Percentiles rank a stretch among this genome's conserved stretches.
Conservation (phyloP, 352 stramenopile genomes). For the Phytopythium montanum region DNA sequence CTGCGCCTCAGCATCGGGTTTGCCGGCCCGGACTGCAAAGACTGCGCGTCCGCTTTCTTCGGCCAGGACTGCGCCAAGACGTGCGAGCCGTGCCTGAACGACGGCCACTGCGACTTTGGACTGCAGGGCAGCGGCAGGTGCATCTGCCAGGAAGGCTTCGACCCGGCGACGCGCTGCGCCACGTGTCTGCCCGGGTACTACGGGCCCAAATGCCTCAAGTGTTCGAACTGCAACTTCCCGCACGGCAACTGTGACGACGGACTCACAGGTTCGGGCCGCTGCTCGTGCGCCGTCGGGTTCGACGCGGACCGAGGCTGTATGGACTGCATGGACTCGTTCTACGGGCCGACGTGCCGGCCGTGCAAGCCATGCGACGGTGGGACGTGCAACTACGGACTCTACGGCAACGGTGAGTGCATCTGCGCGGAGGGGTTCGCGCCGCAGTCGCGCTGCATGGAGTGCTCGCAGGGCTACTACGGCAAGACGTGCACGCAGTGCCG, state of each 20-base stretch:
- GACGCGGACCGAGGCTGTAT: conserved; percentile 68
- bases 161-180: conserved; percentile 66
- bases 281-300: conserved; percentile 83
- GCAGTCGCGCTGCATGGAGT: conserved; percentile 74
- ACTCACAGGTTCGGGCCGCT: conserved; percentile 69
- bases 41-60: conserved; percentile 62
- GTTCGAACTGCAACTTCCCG: conserved; percentile 79
- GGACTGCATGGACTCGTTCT: conserved; percentile 86
- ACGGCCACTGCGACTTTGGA: conserved; percentile 65
- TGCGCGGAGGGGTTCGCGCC: conserved; percentile 76
- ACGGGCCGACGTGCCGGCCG: conserved; percentile 56
- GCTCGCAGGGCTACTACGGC: conserved; percentile 65
- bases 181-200: conserved; percentile 79
- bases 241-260: conserved; percentile 85
- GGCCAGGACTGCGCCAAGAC: conserved; percentile 40
- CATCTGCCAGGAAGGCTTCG: conserved; percentile 68
- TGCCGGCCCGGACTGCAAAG: conserved; percentile 60
- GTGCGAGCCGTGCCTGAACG: conserved; percentile 77
- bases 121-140: conserved; percentile 58
- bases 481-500: conserved; percentile 72
- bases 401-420: conserved; percentile 75
- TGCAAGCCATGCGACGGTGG: conserved; percentile 82
- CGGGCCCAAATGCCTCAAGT: conserved; percentile 66
- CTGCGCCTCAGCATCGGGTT: conserved; percentile 35
- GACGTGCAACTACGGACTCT: conserved; percentile 73